Evolutionary conservation across 2,329 filamentous ascomycete genomes (phyloP).

Genomic region (Fusarium luffae): DNA sequence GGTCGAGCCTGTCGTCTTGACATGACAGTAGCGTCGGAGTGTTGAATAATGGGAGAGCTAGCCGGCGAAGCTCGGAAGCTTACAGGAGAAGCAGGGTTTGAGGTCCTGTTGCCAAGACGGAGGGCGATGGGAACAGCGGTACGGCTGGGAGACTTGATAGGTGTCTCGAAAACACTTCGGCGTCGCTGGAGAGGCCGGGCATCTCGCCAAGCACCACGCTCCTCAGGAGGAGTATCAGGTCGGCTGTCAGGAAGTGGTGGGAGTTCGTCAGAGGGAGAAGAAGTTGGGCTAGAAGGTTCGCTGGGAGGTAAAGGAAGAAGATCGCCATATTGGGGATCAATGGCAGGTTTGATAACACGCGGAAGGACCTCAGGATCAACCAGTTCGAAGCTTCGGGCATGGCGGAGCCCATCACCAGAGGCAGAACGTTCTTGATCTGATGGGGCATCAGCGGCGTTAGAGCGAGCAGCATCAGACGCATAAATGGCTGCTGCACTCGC

Average conservation of each 20-base stretch:
- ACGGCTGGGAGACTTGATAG: constrained; percentile 63
- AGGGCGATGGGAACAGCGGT: constrained; percentile 69
- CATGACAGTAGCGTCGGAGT: constrained; percentile 48
- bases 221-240: constrained; percentile 65
- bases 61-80: constrained; percentile 55
- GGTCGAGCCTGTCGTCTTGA: constrained; percentile 60
- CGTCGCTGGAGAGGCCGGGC: constrained; percentile 59
- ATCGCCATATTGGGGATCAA: constrained; percentile 74
- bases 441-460: constrained; percentile 59
- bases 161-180: constrained; percentile 61
- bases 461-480: constrained; percentile 54
- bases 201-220: constrained; percentile 55
- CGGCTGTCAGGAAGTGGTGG: constrained; percentile 70
- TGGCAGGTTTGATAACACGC: constrained; percentile 70
- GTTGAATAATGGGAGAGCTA: constrained; percentile 48
- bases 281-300: constrained; percentile 61
- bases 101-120: constrained; percentile 59
- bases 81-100: constrained; percentile 57
- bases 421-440: constrained; percentile 53
- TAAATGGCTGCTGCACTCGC: constrained; percentile 61
- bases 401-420: constrained; percentile 39
- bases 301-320: constrained; percentile 72
- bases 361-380: constrained; percentile 69
- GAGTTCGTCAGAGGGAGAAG: constrained; percentile 52
- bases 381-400: constrained; percentile 49